Percentiles rank a stretch among this genome's conserved stretches.
Conservation (phyloP, 306 rosid genomes). For the Elaeagnus macrophylla region DNA sequence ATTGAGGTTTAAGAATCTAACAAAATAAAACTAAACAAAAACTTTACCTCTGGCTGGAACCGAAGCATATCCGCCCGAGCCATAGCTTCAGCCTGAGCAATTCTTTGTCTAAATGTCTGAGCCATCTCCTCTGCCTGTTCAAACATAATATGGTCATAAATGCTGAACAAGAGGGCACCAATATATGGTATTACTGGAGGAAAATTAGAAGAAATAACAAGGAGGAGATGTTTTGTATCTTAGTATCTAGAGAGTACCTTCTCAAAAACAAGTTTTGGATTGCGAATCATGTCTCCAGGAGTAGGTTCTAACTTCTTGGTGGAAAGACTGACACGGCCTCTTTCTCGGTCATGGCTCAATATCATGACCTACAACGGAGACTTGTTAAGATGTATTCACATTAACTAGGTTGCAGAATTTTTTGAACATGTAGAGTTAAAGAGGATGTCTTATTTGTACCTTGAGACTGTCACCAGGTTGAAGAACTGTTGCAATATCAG, state of each 20-base stretch:
- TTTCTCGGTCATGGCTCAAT: constrained; percentile 84
- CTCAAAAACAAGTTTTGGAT: constrained; percentile 86
- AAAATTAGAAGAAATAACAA: too few species aligned
- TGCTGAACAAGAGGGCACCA: too few species aligned
- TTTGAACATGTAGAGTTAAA: constrained; percentile 5
- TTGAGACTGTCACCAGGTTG: constrained; percentile 92
- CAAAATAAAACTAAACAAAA: too few species aligned
- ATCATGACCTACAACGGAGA: constrained; percentile 69
- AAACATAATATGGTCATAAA: constrained; percentile 12
- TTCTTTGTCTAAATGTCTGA: constrained; percentile 89
- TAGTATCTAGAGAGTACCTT: constrained; percentile 53
- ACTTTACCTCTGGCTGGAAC: constrained; percentile 78
- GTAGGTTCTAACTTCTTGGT: constrained; percentile 95
- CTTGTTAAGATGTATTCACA: too few species aligned
- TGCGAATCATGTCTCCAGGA: constrained; percentile 98
- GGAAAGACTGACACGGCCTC: constrained; percentile 93
- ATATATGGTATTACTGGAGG: too few species aligned
- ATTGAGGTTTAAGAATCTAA: background rate
- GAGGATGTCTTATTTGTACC: constrained; percentile 34
- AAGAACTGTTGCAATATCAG: constrained; percentile 82
- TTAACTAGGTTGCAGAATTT: too few species aligned
- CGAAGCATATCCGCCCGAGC: constrained; percentile 94
- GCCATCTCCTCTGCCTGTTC: constrained; percentile 96
- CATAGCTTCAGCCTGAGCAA: constrained; percentile 99
- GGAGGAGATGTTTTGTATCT: too few species aligned